phyloP scores from a whole-genome alignment of 805 yeast genomes.

The Nakazawaea sp. region DNA sequence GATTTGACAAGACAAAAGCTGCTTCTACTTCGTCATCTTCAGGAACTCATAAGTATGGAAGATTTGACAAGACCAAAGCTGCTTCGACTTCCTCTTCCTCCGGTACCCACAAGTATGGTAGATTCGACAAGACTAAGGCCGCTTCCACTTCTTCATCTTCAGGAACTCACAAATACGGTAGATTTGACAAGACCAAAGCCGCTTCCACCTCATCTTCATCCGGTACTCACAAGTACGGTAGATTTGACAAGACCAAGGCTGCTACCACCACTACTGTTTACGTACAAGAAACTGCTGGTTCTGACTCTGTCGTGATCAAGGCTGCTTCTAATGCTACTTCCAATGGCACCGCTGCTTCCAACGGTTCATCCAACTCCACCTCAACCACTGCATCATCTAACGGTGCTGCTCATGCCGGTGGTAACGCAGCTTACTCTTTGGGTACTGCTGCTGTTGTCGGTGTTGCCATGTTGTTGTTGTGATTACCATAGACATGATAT shows the following conservation, averaged over 20 bases:
- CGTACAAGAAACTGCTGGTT: conserved; percentile 15
- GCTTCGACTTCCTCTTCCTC: conserved; percentile 22
- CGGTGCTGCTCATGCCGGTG: conserved; percentile 17
- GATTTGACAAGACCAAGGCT: conserved; percentile 37
- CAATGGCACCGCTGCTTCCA: conserved; percentile 15
- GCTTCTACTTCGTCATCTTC: conserved; percentile 28
- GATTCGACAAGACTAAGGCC: conserved; percentile 40
- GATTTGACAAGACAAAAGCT: conserved; percentile 37
- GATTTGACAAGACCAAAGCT: conserved; percentile 39
- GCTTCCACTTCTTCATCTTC: conserved; percentile 26
- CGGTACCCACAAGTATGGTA: conserved; percentile 40
- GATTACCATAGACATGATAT: too few relatives aligned
- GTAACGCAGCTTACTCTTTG: conserved; percentile 12
- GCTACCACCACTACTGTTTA: conserved; percentile 30
- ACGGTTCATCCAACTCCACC: conserved; percentile 17
- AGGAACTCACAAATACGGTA: conserved; percentile 51
- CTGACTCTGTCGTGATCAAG: conserved; percentile 11
- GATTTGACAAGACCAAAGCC: conserved; percentile 40
- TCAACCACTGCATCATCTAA: conserved; percentile 16
- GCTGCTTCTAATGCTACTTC: not conserved
- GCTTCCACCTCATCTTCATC: conserved; percentile 22
- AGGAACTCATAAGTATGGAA: conserved; percentile 51
- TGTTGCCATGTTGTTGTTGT: conserved; percentile 8
- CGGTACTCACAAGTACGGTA: conserved; percentile 39
- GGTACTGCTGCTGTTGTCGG: conserved; percentile 10